Base-by-base conservation (phyloP, 257 asterid genomes). In the Solanum rostratum region DNA sequence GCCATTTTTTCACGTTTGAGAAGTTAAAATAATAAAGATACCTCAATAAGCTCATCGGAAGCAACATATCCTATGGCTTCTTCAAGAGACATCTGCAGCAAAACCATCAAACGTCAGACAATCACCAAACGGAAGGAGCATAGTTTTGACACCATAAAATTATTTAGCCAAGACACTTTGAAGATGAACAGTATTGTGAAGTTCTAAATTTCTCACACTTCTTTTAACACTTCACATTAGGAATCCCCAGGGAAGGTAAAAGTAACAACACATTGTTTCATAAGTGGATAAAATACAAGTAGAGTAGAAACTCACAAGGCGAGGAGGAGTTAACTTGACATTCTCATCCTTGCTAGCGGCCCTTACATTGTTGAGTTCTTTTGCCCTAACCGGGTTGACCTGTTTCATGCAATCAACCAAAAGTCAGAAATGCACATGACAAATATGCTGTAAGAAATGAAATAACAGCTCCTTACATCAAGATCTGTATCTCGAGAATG, bases 61-160 rank as follows among this genome's bases (percentile, higher is more conserved):
- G 98, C 99, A 85, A 97, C 99, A 55, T 95, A 95, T 76, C 98
- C 99, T 83, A 95, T 97, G 60, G 99, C 99, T 90, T 97, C 99
- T 88, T 97, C 99, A 12, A 97, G 97, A 53, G 92, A 89, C 86
- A 97, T 93, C 99, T 97, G 94, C 91, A 86, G 83, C 79, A 86
- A 84, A 15, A 53, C 6, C 76, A 54, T 24, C 55, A 30, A 82
- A 63, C 4, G 18, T 60, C 29, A 76, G 53, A n/a, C 71, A 52
- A 53, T 62, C 83, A 70, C 55, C 22, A 74, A 22, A 7, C 1
- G 3, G 8, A 29, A 6, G 82, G 84, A 29, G 41, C 46, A 30
- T 10, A 59, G n/a, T 11, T 45, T n/a, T 22, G 71, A 39, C 78
- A 84, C 45, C 19, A 6, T 9, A 52, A 49, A 50, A 76, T 76